Evolutionary conservation across 2,329 filamentous ascomycete genomes (phyloP).

Genomic region (Xylariaceae sp.): DNA sequence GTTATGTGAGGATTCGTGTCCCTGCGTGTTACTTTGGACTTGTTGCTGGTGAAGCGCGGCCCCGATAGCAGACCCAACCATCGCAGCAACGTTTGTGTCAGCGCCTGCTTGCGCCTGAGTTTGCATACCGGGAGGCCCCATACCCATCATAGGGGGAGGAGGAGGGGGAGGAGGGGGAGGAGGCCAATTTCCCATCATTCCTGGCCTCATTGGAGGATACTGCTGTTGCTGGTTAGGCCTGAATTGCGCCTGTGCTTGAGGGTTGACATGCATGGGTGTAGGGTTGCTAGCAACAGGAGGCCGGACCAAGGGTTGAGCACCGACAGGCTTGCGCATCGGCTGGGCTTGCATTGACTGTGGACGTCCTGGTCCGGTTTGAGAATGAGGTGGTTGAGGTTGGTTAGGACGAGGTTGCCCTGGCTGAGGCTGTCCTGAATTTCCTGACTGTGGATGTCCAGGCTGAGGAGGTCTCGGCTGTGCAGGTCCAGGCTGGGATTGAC

Average conservation of each 20-base stretch:
- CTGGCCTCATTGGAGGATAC: slow-evolving; percentile 10
- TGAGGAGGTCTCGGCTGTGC: slow-evolving; percentile 12
- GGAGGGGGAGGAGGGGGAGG: background rate
- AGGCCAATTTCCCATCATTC: slow-evolving; percentile 4
- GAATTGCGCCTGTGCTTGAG: slow-evolving; percentile 17
- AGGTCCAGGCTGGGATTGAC: background rate
- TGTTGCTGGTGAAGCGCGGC: slow-evolving; percentile 11
- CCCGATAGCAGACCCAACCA: slow-evolving; percentile 8
- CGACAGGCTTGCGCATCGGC: slow-evolving; percentile 18
- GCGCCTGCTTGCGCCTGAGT: slow-evolving; percentile 13
- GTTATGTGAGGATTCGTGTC: background rate
- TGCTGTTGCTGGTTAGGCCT: slow-evolving; percentile 14
- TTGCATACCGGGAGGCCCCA: background rate
- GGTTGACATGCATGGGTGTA: slow-evolving; percentile 14
- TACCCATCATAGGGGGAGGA: slow-evolving; percentile 4
- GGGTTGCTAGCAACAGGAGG: slow-evolving; percentile 26
- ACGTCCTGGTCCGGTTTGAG: background rate
- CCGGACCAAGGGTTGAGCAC: slow-evolving; percentile 23
- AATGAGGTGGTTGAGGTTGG: background rate
- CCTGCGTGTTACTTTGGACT: background rate
- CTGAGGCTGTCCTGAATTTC: too few species aligned
- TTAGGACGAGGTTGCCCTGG: background rate
- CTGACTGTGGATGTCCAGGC: slow-evolving; percentile 7
- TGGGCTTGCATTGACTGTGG: slow-evolving; percentile 5
- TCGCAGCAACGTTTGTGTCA: slow-evolving; percentile 2